Base-by-base conservation (phyloP, 1,284 basidiomycete species). In the Fomitiporia mediterranea region DNA sequence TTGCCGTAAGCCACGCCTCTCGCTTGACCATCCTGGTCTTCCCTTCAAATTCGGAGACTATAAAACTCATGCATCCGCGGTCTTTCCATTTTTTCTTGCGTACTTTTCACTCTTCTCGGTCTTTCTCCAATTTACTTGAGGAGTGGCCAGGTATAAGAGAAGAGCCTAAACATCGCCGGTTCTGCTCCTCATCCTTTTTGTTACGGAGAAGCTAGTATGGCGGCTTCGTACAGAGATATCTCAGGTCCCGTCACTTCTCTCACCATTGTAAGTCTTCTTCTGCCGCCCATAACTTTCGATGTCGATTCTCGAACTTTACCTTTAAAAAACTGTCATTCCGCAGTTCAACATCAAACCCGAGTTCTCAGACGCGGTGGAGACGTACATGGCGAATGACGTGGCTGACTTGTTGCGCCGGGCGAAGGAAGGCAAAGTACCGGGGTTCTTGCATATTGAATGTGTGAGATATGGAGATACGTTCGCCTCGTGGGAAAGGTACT, bases 401-500 rank as follows among this genome's bases (percentile, higher is more conserved):
- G 7, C 7, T 13, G 25, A n/a, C 13, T 17, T 28, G 27, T n/a
- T 46, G 25, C 23, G 25, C 7, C 13, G 15, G 15, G 25, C 44
- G 27, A n/a, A 46, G 17, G 28, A 46, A 46, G 44, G 44, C 7
- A 46, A 46, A n/a, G 44, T 46, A 3, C 44, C 44, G 6, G 44
- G 44, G 4, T 46, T 46, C 25, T 30, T 46, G 25, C 23, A 30
- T n/a, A 46, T 46, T 1, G 44, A 46, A 30, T 46, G 44, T 30
- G 44, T 25, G 27, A 23, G 44, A 6, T 28, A 46, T n/a, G 44
- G 27, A 3, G 25, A 46, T 30, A 46, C 44, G 13, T 46, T 46
- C 17, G 44, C 25, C 4, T 46, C 44, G 30, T 46, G 44, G 44
- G 44, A 46, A n/a, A 46, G 44, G 27, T 46, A 46, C 7, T 28